Base-by-base conservation (phyloP, 768 basidiomycete species). In the Kwoniella sp. region DNA sequence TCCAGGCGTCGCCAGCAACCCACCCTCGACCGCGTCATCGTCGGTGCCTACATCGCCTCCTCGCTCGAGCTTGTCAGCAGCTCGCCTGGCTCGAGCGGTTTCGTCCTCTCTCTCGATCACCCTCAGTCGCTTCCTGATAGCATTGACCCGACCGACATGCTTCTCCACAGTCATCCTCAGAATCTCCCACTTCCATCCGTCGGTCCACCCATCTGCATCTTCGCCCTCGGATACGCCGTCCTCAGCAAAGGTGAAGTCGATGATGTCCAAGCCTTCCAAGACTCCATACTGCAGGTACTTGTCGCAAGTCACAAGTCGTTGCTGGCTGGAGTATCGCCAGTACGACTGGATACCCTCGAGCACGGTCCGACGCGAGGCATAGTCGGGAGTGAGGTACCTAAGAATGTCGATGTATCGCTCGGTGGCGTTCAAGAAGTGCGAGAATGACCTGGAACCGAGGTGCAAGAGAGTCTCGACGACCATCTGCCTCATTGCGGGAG, bases 271-370 rank as follows among this genome's bases (percentile, higher is more conserved):
- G 0, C 92, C 89, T 63, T 96, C 91, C 33, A 98, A 86, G 50
- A 98, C 88, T 70, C 95, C 91, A 75, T 99, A 99, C 70, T 98
- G 93, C 83, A 98, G 87, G 47, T 98, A 78, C 76, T 99, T 99
- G 79, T 98, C 95, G 57, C 93, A 85, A 7, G 96, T 90, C 67
- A 99, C 91, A 14, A 80, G 80, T 40, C 91, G 79, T 83, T 91
- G 89, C 63, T 96, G 91, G 26, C 81, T 78, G 66, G 87, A 89
- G 62, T 83, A 75, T 58, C 80, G 80, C 92, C 92, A 99, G 76
- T 92, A 98, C 3, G 78, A 73, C 0, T 83, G 82, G 0, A 85
- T 82, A 2, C 84, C 81, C 12, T 78, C 78, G 12, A 96, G 79
- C 56, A 96, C 81, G 60, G 88, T 59, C 32, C 59, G 61, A 5